Base-by-base conservation (phyloP, 441 rosid species). In the Adansonia gregorii region DNA sequence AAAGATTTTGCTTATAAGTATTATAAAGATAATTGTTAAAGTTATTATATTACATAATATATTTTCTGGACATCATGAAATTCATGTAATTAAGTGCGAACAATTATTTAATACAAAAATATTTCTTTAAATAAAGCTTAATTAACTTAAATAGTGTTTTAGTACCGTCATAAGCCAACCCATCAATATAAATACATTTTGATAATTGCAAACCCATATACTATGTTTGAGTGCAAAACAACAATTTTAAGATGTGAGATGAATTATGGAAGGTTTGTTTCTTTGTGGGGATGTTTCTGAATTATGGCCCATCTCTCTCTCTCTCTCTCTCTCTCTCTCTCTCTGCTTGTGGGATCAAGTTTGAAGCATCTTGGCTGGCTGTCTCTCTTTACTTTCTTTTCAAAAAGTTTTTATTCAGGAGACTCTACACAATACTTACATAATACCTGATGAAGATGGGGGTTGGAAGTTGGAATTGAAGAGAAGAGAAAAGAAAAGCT, bases 241-340 rank as follows among this genome's bases (percentile, higher is more conserved):
- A 76, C 55, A 66, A 17, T 67, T 58, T 82, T 77, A 80, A 79
- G 24, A 77, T 78, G 66, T 6, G 45, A 76, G 64, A 74, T 83
- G 77, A 83, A 83, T 87, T 85, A 84, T 80, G 78, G 78, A 82
- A 35, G 64, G 78, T 76, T 86, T 82, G 87, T 85, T 85, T 80
- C 76, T 76, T 81, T 80, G 80, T 73, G 81, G 80, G 82, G 78
- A 78, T 80, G 79, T 82, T 79, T 74, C 76, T 65, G 31, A 64
- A 41, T 63, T 56, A 31, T 78, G 86, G 85, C 86, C 91, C 89
- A 80, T 74, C 67, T 68, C 54, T 80, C 43, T 77, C 72, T 74
- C 58, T 54, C 39, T 35, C 39, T 35, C 39, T 24, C 27, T 0
- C 27, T 24, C 27, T 74, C 67, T 68, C 54, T 80, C 58, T 77